Conservation (phyloP, 202 grass and related monocot species). For the Cymbopogon flexuosus region DNA sequence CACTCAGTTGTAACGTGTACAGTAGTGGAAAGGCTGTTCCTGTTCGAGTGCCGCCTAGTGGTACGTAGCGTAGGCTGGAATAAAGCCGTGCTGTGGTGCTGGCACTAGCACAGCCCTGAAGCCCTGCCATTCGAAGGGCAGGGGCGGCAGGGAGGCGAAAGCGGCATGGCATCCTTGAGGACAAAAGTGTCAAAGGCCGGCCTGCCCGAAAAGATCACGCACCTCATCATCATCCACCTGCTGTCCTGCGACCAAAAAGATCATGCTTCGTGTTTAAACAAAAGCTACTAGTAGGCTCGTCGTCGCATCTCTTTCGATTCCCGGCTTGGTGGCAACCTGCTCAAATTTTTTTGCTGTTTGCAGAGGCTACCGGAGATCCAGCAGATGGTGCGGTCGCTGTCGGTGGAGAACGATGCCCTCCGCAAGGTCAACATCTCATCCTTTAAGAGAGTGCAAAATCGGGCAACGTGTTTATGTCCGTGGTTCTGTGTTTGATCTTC, state of each 20-base stretch:
- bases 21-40: conserved; percentile 10
- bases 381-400: conserved; percentile 48
- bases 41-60: not conserved
- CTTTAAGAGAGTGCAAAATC: not conserved
- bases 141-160: not conserved
- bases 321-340: not conserved
- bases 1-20: not conserved
- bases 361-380: conserved; percentile 57
- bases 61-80: conserved; percentile 29
- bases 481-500: not conserved
- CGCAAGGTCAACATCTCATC: conserved; percentile 33
- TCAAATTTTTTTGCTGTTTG: not conserved
- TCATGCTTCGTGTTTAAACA: conserved; percentile 3
- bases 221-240: conserved; percentile 28
- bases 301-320: not conserved
- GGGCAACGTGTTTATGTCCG: not conserved
- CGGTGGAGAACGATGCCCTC: conserved; percentile 47
- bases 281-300: not conserved
- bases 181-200: conserved; percentile 21
- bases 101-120: not conserved
- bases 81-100: conserved; percentile 20
- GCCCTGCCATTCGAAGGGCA: conserved; percentile 7
- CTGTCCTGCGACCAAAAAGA: conserved; percentile 10
- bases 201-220: conserved; percentile 28
- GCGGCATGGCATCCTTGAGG: conserved; percentile 18